Evolutionary conservation across 1,284 basidiomycete genomes (phyloP).

Genomic region (Ustanciosporium gigantosporum): DNA sequence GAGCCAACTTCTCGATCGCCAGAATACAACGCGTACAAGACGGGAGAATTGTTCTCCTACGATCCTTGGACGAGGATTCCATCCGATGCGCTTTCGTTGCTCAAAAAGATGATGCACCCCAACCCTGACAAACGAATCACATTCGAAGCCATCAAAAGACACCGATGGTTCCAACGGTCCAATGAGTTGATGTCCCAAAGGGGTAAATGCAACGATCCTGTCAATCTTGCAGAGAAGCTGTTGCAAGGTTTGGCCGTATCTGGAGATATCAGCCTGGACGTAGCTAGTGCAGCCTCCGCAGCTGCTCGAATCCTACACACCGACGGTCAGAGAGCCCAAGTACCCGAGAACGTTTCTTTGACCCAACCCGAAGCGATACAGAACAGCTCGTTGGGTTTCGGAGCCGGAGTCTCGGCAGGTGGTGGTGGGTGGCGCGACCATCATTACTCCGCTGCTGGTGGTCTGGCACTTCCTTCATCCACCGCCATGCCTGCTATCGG

Average conservation of each 20-base stretch:
- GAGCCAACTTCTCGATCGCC: slow-evolving; percentile 79
- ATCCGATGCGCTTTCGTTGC: slow-evolving; percentile 64
- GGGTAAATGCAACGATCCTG: slow-evolving; percentile 55
- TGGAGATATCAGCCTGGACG: slow-evolving; percentile 51
- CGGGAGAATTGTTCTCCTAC: slow-evolving; percentile 72
- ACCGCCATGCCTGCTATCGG: slow-evolving; percentile 43
- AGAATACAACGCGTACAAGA: slow-evolving; percentile 77
- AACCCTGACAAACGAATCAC: slow-evolving; percentile 45
- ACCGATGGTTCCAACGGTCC: slow-evolving; percentile 56
- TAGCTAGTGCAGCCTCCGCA: slow-evolving; percentile 7
- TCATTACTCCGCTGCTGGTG: slow-evolving; percentile 1
- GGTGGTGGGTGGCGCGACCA: slow-evolving; percentile 21
- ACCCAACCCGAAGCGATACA: slow-evolving; percentile 57
- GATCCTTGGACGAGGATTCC: slow-evolving; percentile 80
- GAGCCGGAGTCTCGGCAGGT: slow-evolving; percentile 12
- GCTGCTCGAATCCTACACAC: slow-evolving; percentile 47
- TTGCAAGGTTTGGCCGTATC: slow-evolving; percentile 57
- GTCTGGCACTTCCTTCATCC: slow-evolving; percentile 36
- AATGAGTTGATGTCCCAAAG: slow-evolving; percentile 51
- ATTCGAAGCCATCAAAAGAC: slow-evolving; percentile 52
- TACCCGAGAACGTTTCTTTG: slow-evolving; percentile 56
- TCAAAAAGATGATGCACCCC: slow-evolving; percentile 55
- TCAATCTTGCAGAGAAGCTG: slow-evolving; percentile 57
- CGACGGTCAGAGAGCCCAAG: slow-evolving; percentile 53
- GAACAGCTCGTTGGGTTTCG: slow-evolving; percentile 26